Evolutionary conservation across 139 green algal species (phyloP), one percentile per base, ranked within the genome.

Genomic region (Tetradesmus lagerheimii): DNA sequence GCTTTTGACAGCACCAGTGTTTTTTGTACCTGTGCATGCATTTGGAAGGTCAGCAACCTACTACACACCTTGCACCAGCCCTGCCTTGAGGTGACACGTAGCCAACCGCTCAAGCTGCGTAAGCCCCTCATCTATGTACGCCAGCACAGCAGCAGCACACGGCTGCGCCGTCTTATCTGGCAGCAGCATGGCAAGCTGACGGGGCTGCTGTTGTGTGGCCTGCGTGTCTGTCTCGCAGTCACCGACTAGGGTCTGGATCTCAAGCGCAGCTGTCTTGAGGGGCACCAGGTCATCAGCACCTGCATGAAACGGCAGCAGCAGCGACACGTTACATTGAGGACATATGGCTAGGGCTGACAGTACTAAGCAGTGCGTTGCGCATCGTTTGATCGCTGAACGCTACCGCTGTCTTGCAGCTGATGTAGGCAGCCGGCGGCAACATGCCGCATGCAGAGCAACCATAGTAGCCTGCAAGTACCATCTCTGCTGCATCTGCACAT

Each of bases 241-340:
- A 11, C 90, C 85, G 18, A 90, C 45, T 16, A 92, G 64, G 2
- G 34, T 31, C 47, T 92, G 85, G 20, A 91, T 71, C 31, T 89
- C 64, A 20, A 12, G 11, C n/a, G 78, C 79, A 2, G 89, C 29
- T 1, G 67, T 41, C 4, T 27, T 53, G 25, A 92, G 85, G 0
- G 90, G 71, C 12, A 74, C 78, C 25, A 90, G n/a, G 43, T 92
- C 90, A 23, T 92, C 64, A 23, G 53, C 29, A 57, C 75, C 89
- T 92, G 53, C 4, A 62, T 57, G 4, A 39, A 18, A 31, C 4
- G 50, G 41, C 4, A 23, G 38, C 29, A 86, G 27, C 15, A 85
- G 78, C 14, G 78, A 4, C 41, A 80, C 16, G n/a, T n/a, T n/a
- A n/a, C n/a, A n/a, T n/a, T n/a, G n/a, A n/a, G n/a, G n/a, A n/a